Evolutionary conservation across 257 asterid genomes (phyloP).

Genomic region (Scutellaria minor): DNA sequence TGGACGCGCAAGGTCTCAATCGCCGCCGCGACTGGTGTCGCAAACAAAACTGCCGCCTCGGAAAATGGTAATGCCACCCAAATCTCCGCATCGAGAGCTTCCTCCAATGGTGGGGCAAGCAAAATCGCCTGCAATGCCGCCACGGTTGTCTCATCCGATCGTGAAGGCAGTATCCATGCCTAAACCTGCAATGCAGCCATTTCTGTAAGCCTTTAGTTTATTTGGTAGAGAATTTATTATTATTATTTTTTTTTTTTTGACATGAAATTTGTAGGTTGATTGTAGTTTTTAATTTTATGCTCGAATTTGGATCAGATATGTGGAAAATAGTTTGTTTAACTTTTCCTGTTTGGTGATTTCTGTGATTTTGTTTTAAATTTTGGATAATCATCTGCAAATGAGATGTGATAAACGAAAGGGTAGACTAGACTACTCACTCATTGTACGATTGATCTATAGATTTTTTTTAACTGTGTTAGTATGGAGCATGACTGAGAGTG

Average conservation of each 20-base stretch:
- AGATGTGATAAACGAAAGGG: too few relatives aligned
- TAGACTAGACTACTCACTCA: too few relatives aligned
- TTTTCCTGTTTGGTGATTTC: neutral
- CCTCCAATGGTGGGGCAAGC: conserved; percentile 32
- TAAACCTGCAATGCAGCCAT: conserved; percentile 40
- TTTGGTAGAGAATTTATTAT: neutral
- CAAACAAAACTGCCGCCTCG: conserved; percentile 45
- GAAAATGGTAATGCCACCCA: conserved; percentile 46
- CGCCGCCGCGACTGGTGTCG: conserved; percentile 39
- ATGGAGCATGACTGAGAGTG: neutral
- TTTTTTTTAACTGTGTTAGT: neutral
- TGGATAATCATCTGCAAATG: neutral
- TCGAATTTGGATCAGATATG: conserved; percentile 11
- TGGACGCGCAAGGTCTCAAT: conserved; percentile 37
- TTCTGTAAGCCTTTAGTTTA: conserved; percentile 39
- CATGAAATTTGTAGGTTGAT: neutral
- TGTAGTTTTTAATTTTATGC: neutral
- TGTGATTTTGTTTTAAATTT: neutral
- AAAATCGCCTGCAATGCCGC: conserved; percentile 37
- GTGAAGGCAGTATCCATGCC: conserved; percentile 35
- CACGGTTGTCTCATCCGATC: conserved; percentile 40
- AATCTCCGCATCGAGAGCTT: conserved; percentile 41
- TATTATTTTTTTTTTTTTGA: too few relatives aligned
- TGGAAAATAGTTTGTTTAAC: neutral
- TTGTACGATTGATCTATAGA: neutral